phyloP scores from a whole-genome alignment of 345 rosid species.

The Populus euphratica region DNA sequence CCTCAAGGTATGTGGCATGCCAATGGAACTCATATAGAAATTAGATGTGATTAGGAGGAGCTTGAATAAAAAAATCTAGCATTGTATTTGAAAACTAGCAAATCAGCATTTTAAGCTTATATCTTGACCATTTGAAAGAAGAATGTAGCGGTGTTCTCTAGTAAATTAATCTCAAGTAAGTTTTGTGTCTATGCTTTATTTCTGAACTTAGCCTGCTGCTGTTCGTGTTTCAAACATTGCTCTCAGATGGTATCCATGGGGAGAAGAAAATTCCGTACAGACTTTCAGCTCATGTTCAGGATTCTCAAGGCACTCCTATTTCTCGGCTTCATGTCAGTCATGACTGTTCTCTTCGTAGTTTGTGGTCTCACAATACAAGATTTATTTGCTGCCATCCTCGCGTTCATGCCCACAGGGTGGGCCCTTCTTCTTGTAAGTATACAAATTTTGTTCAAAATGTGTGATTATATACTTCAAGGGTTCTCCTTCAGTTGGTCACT shows the following conservation, averaged over 20 bases:
- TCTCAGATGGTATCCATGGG: conserved; percentile 81
- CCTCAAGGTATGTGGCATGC: conserved; percentile 81
- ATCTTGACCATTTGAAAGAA: not conserved
- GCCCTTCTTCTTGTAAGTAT: conserved; percentile 78
- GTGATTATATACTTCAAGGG: not conserved
- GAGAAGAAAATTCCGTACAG: conserved; percentile 66
- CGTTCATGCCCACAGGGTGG: conserved; percentile 91
- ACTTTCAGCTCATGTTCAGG: conserved; percentile 87
- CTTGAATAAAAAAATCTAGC: not conserved
- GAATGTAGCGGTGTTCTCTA: not conserved
- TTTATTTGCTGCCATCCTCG: conserved; percentile 66
- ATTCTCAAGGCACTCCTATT: conserved; percentile 92
- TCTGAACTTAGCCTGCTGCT: conserved; percentile 3
- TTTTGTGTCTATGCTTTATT: not conserved
- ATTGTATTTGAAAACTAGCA: not conserved
- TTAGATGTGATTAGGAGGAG: not conserved
- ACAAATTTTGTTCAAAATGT: not conserved
- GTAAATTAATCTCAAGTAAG: not conserved
- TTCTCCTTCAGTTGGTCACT: not conserved
- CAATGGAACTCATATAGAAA: not conserved
- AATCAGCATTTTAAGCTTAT: not conserved
- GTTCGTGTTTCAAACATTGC: conserved; percentile 1
- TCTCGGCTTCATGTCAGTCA: conserved; percentile 78
- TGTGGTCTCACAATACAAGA: conserved; percentile 63
- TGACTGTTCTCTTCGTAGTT: conserved; percentile 76